Percentiles rank a stretch among this genome's conserved stretches.
phyloP scores from a whole-genome alignment of 176 grass and related monocot genomes.

The Guadua angustifolia region DNA sequence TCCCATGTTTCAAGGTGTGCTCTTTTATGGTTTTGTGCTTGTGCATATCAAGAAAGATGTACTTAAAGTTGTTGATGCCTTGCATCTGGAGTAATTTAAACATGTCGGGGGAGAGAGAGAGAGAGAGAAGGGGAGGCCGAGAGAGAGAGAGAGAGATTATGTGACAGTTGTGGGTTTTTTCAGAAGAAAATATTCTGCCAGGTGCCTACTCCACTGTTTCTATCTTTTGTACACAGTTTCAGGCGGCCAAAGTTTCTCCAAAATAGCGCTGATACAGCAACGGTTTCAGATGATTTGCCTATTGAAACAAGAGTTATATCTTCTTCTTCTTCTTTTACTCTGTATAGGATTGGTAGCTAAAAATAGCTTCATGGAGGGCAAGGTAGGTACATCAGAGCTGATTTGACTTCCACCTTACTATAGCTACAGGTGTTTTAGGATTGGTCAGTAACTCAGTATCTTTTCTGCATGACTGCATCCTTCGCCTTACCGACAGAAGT shows the following conservation, averaged over 20 bases:
- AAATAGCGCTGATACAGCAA: neutral
- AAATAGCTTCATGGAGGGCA: neutral
- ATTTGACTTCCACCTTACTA: neutral
- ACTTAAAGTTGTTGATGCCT: slow-evolving; percentile 6
- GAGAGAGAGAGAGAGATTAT: neutral
- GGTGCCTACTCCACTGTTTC: neutral
- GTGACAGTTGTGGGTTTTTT: neutral
- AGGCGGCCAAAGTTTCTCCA: neutral
- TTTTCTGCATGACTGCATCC: neutral
- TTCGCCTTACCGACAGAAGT: slow-evolving; percentile 5
- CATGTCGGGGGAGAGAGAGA: neutral
- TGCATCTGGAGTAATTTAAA: neutral
- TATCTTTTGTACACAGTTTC: neutral
- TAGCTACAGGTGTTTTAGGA: neutral
- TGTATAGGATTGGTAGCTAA: neutral
- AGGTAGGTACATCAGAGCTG: neutral
- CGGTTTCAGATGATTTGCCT: neutral
- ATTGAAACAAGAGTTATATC: neutral
- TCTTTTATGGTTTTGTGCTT: slow-evolving; percentile 33
- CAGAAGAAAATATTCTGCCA: neutral
- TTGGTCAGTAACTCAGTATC: neutral
- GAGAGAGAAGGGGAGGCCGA: too few species aligned
- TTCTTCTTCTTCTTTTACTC: too few species aligned
- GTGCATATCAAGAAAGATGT: slow-evolving; percentile 46
- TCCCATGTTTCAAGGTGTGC: slow-evolving; percentile 46